These are phyloP conservation scores for Aspergillus sclerotialis DNA, from an alignment of 2,329 filamentous ascomycete species.

Conservation along the genomic window DNA sequence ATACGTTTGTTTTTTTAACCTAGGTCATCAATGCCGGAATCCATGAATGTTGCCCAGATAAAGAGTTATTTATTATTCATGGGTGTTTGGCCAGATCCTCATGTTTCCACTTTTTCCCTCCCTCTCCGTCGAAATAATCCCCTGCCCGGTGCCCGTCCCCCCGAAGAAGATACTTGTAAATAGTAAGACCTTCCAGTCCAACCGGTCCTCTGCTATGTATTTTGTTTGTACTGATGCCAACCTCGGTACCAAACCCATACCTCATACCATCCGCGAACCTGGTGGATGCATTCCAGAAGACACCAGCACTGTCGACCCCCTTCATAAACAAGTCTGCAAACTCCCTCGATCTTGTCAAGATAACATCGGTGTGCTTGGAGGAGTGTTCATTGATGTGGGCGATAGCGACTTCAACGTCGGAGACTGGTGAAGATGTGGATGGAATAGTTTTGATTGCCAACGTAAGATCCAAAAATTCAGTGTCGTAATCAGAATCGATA, in stretches of 20 bases:
- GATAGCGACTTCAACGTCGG: conserved; percentile 62
- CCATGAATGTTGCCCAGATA: too few relatives aligned
- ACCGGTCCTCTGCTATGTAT: conserved; percentile 92
- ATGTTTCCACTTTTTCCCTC: conserved; percentile 52
- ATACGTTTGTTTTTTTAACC: too few relatives aligned
- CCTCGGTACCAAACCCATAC: conserved; percentile 95
- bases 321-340: conserved; percentile 77
- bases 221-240: conserved; percentile 98
- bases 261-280: conserved; percentile 94
- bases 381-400: conserved; percentile 86
- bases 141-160: conserved; percentile 76
- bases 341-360: conserved; percentile 63
- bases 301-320: conserved; percentile 78
- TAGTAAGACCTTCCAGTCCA: conserved; percentile 87
- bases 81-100: conserved; percentile 33
- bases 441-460: conserved; percentile 77
- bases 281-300: conserved; percentile 95
- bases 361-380: conserved; percentile 89
- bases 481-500: conserved; percentile 66
- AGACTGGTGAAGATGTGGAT: conserved; percentile 12
- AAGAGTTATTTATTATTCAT: too few relatives aligned
- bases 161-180: conserved; percentile 91
- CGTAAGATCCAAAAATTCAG: conserved; percentile 80
- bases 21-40: too few relatives aligned
- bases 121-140: conserved; percentile 55